Base-by-base conservation (phyloP, 495 filamentous ascomycete species). In the Venustampulla echinocandica region DNA sequence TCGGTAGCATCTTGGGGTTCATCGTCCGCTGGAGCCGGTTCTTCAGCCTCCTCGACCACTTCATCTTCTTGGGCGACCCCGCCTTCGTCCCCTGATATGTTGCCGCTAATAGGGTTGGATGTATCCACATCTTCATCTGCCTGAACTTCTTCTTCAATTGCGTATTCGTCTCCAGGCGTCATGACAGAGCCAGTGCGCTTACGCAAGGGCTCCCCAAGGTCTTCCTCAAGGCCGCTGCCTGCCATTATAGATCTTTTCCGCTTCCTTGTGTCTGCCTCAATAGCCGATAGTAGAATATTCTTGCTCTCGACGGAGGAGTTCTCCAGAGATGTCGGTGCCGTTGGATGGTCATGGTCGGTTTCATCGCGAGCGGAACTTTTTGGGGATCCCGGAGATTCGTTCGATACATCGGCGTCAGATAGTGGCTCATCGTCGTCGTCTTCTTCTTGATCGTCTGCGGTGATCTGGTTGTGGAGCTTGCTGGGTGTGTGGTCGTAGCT, bases 401-500 rank as follows among this genome's bases (percentile, higher is more conserved):
- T 44, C 13, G 55, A 58, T 14, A 58, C 57, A 13, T 72, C 71
- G 22, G 60, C 69, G 28, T 73, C 70, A 10, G 65, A 73, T 25
- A 66, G 54, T 20, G 60, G 62, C 7, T 30, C 27, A n/a, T 30
- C 63, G 20, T 66, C 61, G 42, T 63, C 67, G 13, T 64, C 58
- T 18, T 59, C 63, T 15, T 62, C 54, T 41, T 64, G 58, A 22
- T 61, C 54, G 43, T 66, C 60, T 33, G 60, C 61, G 33, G 54
- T 57, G 18, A 66, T 49, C 50, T 69, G 61, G 46, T 69, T 67
- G 48, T 75, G 70, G 44, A 85, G 71, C 65, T 83, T 86, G 68
- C 80, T 84, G 27, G 81, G 79, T 55, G 77, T 84, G 38, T 70
- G 75, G 40, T 79, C 76, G 43, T 72, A 75, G 22, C 50, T 52